Evolutionary conservation across 148 eudicot species (phyloP).

Genomic region (Polygonum maritimum): DNA sequence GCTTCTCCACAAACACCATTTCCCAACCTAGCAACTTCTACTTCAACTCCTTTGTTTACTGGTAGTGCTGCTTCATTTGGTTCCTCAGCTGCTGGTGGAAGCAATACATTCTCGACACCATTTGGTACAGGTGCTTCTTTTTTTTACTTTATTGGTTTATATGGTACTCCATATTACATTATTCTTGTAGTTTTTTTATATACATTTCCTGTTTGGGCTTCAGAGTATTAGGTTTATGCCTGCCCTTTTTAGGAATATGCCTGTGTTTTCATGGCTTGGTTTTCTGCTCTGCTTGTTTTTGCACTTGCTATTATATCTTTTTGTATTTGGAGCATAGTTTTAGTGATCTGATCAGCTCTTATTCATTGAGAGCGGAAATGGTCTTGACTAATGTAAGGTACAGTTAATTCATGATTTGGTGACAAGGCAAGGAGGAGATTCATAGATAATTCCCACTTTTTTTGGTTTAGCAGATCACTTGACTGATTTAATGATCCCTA

Average conservation of each 20-base stretch:
- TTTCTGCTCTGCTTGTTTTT: background rate
- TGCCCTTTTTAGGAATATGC: background rate
- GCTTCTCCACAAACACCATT: conserved; percentile 57
- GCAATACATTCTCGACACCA: conserved; percentile 48
- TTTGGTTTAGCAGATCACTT: background rate
- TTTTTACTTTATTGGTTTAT: background rate
- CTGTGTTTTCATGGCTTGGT: background rate
- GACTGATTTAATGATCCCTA: background rate
- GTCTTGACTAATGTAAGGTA: background rate
- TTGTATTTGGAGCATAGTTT: background rate
- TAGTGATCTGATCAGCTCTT: background rate
- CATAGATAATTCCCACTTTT: background rate
- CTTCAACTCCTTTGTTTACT: conserved; percentile 45
- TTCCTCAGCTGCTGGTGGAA: conserved; percentile 42
- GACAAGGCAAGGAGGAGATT: background rate
- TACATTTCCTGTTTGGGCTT: background rate
- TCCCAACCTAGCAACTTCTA: conserved; percentile 30
- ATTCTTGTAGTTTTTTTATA: background rate
- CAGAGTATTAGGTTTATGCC: background rate
- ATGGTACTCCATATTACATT: too few species aligned
- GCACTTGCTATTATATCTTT: background rate
- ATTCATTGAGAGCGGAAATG: background rate
- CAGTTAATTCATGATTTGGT: background rate
- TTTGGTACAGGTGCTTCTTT: conserved; percentile 48
- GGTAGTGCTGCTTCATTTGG: conserved; percentile 33